Evolutionary conservation across 2,329 filamentous ascomycete species (phyloP).

Genomic region (Chrysoporthe puriensis): DNA sequence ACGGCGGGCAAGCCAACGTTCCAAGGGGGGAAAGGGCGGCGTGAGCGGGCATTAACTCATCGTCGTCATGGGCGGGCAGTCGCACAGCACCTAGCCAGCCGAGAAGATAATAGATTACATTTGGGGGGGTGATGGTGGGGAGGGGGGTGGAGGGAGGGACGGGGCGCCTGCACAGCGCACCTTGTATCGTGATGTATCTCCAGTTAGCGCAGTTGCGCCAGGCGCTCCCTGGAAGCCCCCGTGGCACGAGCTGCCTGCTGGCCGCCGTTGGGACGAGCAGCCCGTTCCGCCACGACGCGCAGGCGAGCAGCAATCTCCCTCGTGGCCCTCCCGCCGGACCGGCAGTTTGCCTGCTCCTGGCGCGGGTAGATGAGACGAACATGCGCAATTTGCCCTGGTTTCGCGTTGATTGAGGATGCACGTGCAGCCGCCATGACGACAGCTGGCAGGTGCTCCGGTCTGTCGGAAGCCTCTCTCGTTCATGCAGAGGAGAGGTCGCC

Average conservation of each 20-base stretch:
- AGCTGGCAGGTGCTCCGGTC: not conserved
- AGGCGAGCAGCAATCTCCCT: not conserved
- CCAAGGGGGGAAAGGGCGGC: not conserved
- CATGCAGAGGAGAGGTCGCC: not conserved
- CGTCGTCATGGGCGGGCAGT: not conserved
- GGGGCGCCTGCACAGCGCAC: not conserved
- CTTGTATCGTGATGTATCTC: constrained; percentile 8
- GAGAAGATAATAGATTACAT: constrained; percentile 2
- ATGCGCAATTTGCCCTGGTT: not conserved
- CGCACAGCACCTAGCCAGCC: not conserved
- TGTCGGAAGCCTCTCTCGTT: constrained; percentile 2
- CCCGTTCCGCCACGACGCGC: not conserved
- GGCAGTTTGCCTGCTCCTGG: not conserved
- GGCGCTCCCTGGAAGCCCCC: too few relatives aligned
- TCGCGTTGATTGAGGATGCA: not conserved
- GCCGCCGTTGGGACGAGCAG: not conserved
- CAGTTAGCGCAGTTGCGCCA: not conserved
- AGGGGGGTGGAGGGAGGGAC: not conserved
- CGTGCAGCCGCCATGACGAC: not conserved
- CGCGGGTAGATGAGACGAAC: constrained; percentile 1
- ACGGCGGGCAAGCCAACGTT: too few relatives aligned
- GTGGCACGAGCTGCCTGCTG: too few relatives aligned
- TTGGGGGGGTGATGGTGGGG: not conserved
- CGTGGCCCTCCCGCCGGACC: not conserved
- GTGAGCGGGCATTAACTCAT: not conserved